phyloP scores from a whole-genome alignment of 305 asterid genomes.

The Solanum aculeatissimum region DNA sequence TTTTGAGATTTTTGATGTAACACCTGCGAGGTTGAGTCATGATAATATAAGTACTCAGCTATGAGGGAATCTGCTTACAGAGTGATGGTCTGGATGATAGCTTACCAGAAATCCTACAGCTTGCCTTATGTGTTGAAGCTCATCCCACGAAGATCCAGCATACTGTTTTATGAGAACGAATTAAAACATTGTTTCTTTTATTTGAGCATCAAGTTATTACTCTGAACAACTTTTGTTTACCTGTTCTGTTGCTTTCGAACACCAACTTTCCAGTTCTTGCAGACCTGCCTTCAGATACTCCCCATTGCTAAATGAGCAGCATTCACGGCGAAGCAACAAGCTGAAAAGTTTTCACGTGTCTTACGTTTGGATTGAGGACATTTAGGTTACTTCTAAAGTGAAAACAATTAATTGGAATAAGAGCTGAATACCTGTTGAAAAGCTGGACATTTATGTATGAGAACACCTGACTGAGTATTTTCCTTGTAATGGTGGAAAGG shows the following conservation, averaged over 20 bases:
- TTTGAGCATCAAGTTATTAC: neutral
- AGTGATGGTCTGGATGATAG: neutral
- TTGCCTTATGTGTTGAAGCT: constrained; percentile 89
- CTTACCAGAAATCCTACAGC: constrained; percentile 90
- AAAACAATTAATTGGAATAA: constrained; percentile 3
- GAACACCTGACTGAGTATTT: constrained; percentile 86
- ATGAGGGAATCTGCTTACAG: neutral
- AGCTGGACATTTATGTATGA: constrained; percentile 96
- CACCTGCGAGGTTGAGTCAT: constrained; percentile 42
- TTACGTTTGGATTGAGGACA: neutral
- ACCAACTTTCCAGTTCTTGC: constrained; percentile 86
- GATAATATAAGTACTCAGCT: neutral
- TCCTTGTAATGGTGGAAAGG: constrained; percentile 58
- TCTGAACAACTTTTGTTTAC: constrained; percentile 17
- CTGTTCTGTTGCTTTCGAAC: constrained; percentile 54
- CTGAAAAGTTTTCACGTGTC: constrained; percentile 23
- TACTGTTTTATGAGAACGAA: constrained; percentile 19
- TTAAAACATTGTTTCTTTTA: neutral
- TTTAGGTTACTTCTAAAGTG: neutral
- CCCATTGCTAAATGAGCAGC: constrained; percentile 97
- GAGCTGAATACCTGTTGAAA: constrained; percentile 61
- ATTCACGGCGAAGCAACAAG: constrained; percentile 87
- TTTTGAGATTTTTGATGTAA: constrained; percentile 83
- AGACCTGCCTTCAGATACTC: constrained; percentile 93
- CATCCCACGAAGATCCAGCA: constrained; percentile 86